Base-by-base conservation (phyloP, 192 early-diverging fungal species). In the Rhizophagus sp. region DNA sequence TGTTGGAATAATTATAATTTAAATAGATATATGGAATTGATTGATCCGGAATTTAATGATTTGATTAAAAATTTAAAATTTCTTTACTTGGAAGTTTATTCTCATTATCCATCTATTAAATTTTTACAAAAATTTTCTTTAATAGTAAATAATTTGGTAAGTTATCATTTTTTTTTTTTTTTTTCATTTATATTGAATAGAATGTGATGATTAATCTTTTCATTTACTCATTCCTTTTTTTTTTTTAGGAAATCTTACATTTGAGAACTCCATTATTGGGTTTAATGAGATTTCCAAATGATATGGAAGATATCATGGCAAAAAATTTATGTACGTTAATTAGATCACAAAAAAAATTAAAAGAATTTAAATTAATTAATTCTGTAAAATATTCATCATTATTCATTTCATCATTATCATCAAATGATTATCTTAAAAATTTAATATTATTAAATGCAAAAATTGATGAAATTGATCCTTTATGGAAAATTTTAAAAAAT, bases 1-100 rank as follows among this genome's bases (percentile, higher is more conserved):
- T 17, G 12, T 33, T 66, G 27, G 65, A 11, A 11, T 33, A 27
- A 66, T 17, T 66, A 66, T 33, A 66, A 17, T 66, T 33, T 33
- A 66, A 66, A 66, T 66, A 33, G 27, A 30, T 66, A 66, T 30
- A 66, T 66, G 27, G 65, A 66, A 66, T 66, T 66, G 12, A 10
- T 66, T 66, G 65, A 66, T 33, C 65, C 65, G 34, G 65, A 66
- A 66, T 24, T 66, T 30, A 66, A 12, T 66, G 30, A 1, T 1
- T 66, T 66, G 6, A 4, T 66, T 24, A 6, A 15, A 9, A 33
- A 66, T 25, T 66, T 66, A 17, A 66, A 33, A 33, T 7, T 9
- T 66, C 24, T 66, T 33, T 11, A 66, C 33, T 13, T 66, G 13
- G 65, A 66, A 25, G 33, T 27, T 15, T 27, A 66, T 66, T 66